phyloP scores from a whole-genome alignment of 805 yeast species.

The Nakazawaea pomicola region DNA sequence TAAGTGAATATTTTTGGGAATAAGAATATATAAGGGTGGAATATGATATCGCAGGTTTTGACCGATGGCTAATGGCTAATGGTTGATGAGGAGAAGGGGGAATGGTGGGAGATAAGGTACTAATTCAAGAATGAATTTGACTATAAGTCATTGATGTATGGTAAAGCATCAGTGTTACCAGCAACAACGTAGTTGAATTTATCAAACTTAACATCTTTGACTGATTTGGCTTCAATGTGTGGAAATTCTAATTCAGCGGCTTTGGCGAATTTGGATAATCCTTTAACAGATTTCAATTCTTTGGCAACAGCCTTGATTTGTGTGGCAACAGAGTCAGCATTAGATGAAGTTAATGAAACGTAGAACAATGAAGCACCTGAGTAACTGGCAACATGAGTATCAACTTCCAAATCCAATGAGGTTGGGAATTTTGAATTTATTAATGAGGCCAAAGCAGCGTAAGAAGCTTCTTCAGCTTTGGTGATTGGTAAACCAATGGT shows the following conservation, averaged over 20 bases:
- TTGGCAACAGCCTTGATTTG: constrained; percentile 59
- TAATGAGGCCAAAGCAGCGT: constrained; percentile 66
- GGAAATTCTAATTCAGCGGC: constrained; percentile 41
- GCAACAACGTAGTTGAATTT: constrained; percentile 83
- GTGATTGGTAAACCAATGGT: constrained; percentile 78
- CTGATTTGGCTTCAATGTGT: constrained; percentile 33
- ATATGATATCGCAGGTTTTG: no score
- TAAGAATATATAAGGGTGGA: no score
- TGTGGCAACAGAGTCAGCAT: constrained; percentile 52
- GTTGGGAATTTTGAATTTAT: constrained; percentile 45
- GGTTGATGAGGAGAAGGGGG: no score
- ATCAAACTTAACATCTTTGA: constrained; percentile 33
- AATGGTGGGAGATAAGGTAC: no score
- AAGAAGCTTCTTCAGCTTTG: constrained; percentile 57
- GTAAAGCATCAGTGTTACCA: constrained; percentile 83
- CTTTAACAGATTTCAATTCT: constrained; percentile 45
- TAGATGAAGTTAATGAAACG: constrained; percentile 55
- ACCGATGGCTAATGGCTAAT: no score
- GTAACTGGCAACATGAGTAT: constrained; percentile 57
- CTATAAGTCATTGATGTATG: constrained; percentile 86
- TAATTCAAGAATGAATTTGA: no score
- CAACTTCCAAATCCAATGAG: constrained; percentile 49
- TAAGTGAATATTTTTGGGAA: background rate
- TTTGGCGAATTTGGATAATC: constrained; percentile 55
- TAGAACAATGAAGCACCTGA: constrained; percentile 79